phyloP scores from a whole-genome alignment of 257 asterid species.

The Primulina huaijiensis region DNA sequence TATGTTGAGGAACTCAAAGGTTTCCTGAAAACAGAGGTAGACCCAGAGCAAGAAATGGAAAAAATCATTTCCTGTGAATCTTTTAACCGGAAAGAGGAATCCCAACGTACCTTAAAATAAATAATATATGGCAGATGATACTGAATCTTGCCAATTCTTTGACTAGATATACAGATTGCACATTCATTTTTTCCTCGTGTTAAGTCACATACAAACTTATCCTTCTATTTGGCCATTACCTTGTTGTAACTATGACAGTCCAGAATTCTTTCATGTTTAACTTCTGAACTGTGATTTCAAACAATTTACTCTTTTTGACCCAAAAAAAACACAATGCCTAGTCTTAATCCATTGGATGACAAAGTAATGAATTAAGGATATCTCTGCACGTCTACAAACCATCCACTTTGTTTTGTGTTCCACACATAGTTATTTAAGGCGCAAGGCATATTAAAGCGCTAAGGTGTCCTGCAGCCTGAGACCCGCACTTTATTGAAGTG shows the following conservation, averaged over 20 bases:
- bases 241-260: not conserved
- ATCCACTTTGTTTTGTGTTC: not conserved
- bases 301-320: not conserved
- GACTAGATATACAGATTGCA: not conserved
- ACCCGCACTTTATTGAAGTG: not conserved
- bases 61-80: not conserved
- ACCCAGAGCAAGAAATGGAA: conserved; percentile 1
- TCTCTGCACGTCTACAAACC: not conserved
- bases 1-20: conserved; percentile 94
- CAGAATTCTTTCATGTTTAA: no score
- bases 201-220: not conserved
- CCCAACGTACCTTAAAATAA: not conserved
- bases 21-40: conserved; percentile 62
- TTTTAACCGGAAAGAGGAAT: not conserved
- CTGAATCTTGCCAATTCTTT: not conserved
- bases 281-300: not conserved
- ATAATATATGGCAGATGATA: not conserved
- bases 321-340: not conserved
- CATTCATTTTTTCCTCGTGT: not conserved
- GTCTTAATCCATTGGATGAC: conserved; percentile 4
- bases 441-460: not conserved
- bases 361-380: not conserved
- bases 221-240: not conserved
- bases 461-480: not conserved
- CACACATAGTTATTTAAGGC: not conserved